phyloP scores from a whole-genome alignment of 305 asterid genomes.

The Solanum hybrid region DNA sequence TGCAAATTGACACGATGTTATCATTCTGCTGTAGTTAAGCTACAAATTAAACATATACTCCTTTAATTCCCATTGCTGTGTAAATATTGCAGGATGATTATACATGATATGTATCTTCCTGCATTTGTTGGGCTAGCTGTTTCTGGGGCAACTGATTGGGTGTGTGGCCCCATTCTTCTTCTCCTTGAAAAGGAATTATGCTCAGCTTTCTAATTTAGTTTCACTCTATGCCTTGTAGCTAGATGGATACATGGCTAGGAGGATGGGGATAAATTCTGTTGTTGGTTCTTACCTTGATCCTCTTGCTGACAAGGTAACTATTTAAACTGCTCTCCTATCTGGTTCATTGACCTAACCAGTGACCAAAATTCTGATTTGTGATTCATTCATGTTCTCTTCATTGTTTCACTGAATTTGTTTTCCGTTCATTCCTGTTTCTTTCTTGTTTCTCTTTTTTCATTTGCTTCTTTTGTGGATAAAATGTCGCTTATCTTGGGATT shows the following conservation, averaged over 20 bases:
- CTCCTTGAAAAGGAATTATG: neutral
- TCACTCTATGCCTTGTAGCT: slow-evolving; percentile 38
- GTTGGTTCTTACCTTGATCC: slow-evolving; percentile 98
- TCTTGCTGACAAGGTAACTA: slow-evolving; percentile 87
- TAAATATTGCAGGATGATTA: slow-evolving; percentile 71
- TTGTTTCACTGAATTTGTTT: neutral
- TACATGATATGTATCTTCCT: slow-evolving; percentile 69
- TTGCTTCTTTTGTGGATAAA: neutral
- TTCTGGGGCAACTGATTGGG: slow-evolving; percentile 96
- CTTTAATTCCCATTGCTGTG: neutral
- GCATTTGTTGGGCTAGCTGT: slow-evolving; percentile 80
- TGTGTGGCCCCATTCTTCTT: slow-evolving; percentile 17
- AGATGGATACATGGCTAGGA: slow-evolving; percentile 93
- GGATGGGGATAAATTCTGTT: slow-evolving; percentile 76
- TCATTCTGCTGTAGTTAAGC: neutral
- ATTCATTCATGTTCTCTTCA: slow-evolving; percentile 1
- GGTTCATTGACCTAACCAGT: neutral
- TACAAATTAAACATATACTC: neutral
- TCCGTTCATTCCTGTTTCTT: neutral
- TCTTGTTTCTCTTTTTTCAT: neutral
- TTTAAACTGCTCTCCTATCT: neutral
- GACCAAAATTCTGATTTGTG: slow-evolving; percentile 1
- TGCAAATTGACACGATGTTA: neutral
- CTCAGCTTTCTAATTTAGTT: slow-evolving; percentile 4
- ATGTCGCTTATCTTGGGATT: neutral